Base-by-base conservation (phyloP, 176 grass and related monocot genomes). In the Poa pratensis region DNA sequence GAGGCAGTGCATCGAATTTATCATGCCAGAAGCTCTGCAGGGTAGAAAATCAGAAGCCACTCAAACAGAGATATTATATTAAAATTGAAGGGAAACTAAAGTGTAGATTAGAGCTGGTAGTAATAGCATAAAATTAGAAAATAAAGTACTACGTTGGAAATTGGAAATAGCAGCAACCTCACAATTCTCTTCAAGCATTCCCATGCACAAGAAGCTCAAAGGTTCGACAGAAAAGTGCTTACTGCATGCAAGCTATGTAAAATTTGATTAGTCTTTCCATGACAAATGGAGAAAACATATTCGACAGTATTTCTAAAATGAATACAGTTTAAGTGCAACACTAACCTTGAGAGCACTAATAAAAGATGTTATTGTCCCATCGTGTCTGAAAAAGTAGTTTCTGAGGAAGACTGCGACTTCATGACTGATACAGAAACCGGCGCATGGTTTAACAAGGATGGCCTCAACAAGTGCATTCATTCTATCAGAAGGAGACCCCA, bases 381-480 rank as follows among this genome's bases (percentile, higher is more conserved):
- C 96, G 71, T 95, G 91, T 75, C 78, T 88, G 62, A 98, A 89
- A 80, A 98, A 98, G 89, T 95, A 98, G 75, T 98, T 98, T 90
- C 85, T 93, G 53, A 98, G 83, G 82, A 98, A 98, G 76, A 79
- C 18, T 8, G 89, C 85, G 70, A 94, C 90, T 85, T 92, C 89
- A 51, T 93, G 93, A 53, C 93, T 77, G 69, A 98, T 87, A 64
- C 83, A 86, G 83, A 95, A 98, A 76, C 87, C 86, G 76, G 79
- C 51, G 0, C 91, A 93, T 73, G 85, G 83, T 71, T 87, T 87
- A 80, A 94, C 91, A 83, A 98, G 96, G 74, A 94, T 76, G 51
- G 93, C 87, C 76, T 98, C 96, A 53, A 95, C 85, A 84, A 98
- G 81, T 78, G 92, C 86, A 87, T 98, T 91, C 96, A 98, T 92